Base-by-base conservation (phyloP, 2,329 filamentous ascomycete species). In the Alternaria postmessia region DNA sequence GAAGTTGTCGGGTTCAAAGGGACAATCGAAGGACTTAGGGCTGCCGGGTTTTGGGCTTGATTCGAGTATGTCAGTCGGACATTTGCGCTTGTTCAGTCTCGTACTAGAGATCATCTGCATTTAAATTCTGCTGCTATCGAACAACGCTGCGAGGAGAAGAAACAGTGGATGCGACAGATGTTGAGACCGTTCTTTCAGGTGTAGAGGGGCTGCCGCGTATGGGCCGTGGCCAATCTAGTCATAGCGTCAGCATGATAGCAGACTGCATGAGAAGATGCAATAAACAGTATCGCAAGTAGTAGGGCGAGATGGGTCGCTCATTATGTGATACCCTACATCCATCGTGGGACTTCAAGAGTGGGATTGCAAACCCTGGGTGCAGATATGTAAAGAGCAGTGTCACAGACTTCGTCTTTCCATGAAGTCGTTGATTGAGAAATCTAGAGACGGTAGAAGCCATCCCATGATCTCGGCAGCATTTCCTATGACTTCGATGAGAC, bases 1-100 rank as follows among this genome's bases (percentile, higher is more conserved):
- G 72, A 74, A 58, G 68, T 71, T 7, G 64, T 69, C 6, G 70
- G 68, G 4, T 74, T 73, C 47, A 62, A 60, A 32, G 63, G 61
- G 14, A 68, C 63, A 2, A 65, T 73, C 22, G 62, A 65, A 20
- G 62, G 64, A 2, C 43, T 69, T 4, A 53, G 54, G 36, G 51
- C 36, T 3, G 36, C 12, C 5, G 57, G 57, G 4, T 59, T 51
- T 24, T 59, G 57, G 51, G 20, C 43, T 30, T 59, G 20, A 54
- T 46, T 30, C 28, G 28, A 11, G 28, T 30, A 30, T 30, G 28
- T 11, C 28, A 30, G 1, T 30, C 28, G 28, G 1, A 11, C 28
- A 11, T 11, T 12, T 30, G 9, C 11, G 5, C 28, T 30, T 1
- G 3, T 1, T 12, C 28, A 30, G 8, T 30, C 8, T 30, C 8